Evolutionary conservation across 306 rosid species (phyloP), one percentile per base, ranked within the genome.

Genomic region (Rubus parviflorus): DNA sequence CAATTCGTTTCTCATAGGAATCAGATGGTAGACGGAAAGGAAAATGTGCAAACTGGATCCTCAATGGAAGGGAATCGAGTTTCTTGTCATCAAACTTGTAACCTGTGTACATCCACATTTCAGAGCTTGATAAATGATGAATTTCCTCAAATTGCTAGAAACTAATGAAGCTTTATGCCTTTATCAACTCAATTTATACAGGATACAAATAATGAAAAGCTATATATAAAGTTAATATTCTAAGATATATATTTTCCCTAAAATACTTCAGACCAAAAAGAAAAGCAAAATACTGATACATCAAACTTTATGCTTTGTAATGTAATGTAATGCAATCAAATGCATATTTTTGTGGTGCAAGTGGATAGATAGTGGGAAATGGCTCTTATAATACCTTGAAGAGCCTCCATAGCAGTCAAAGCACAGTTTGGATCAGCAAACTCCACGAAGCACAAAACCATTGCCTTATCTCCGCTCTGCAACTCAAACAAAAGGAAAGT

Each of bases 11-110:
- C 56, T 84, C 79, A 25, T 77, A 83, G 48, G 78, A 81, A 76
- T 90, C 84, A 6, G 85, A 64, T 60, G 91, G 88, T 25, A 56
- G 88, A n/a, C 64, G 82, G 88, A 92, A 90, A 52, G 97, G 97
- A 71, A 92, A 92, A 73, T 89, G 97, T 46, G 96, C 97, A 87
- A 89, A 90, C 67, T 85, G 89, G 72, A 92, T 79, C 82, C 75
- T 92, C 77, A 92, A 83, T 64, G 81, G 52, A 45, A 78, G 79
- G 54, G 94, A 85, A 22, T 86, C 87, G 1, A 83, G 86, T 70
- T 87, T 90, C 77, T 87, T 92, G 84, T 89, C 89, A 82, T 92
- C 97, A 80, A 90, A 90, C 84, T 83, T 87, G 89, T 90, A 92
- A 79, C 91, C 96, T 87, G 93, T 83, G 68, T 80, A 71, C 79